A percentile compares a stretch with the other conserved stretches of the same genome.
These are phyloP conservation scores for Colletotrichum sp. DNA, from an alignment of 2,329 filamentous ascomycete genomes.

Conservation along the genomic window DNA sequence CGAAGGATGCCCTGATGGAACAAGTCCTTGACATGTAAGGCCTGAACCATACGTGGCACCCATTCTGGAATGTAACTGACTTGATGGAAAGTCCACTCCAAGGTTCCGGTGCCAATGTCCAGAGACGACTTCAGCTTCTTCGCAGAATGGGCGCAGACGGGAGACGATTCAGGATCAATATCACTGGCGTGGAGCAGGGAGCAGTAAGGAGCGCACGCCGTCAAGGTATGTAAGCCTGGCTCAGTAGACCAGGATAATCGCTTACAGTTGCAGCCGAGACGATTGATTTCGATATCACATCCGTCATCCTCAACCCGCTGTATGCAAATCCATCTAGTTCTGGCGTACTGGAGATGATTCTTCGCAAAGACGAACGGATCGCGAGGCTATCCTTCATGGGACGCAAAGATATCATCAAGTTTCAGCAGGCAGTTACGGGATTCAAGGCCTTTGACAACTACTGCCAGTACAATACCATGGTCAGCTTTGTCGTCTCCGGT, in stretches of 20 bases:
- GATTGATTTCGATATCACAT: conserved; percentile 36
- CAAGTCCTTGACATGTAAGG: conserved; percentile 27
- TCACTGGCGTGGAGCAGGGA: conserved; percentile 18
- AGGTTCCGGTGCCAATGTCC: neutral
- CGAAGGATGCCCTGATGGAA: conserved; percentile 36
- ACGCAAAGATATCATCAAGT: conserved; percentile 30
- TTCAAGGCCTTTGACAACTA: conserved; percentile 33
- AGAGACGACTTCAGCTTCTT: conserved; percentile 22
- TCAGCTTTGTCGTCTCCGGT: conserved; percentile 32
- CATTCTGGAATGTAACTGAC: neutral
- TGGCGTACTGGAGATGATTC: conserved; percentile 30
- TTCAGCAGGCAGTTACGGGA: conserved; percentile 37
- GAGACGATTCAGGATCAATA: conserved; percentile 27
- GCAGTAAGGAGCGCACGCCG: neutral
- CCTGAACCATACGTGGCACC: too few relatives aligned
- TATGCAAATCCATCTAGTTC: conserved; percentile 26
- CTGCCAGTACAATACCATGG: conserved; percentile 28
- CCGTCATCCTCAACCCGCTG: conserved; percentile 28
- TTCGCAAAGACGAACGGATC: conserved; percentile 33
- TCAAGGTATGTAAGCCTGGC: neutral
- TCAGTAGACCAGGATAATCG: neutral
- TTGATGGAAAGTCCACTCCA: conserved; percentile 8
- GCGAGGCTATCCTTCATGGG: conserved; percentile 31
- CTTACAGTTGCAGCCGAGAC: conserved; percentile 18
- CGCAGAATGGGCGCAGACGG: conserved; percentile 29